phyloP scores from a whole-genome alignment of 768 basidiomycete species.

The Artomyces pyxidatus region DNA sequence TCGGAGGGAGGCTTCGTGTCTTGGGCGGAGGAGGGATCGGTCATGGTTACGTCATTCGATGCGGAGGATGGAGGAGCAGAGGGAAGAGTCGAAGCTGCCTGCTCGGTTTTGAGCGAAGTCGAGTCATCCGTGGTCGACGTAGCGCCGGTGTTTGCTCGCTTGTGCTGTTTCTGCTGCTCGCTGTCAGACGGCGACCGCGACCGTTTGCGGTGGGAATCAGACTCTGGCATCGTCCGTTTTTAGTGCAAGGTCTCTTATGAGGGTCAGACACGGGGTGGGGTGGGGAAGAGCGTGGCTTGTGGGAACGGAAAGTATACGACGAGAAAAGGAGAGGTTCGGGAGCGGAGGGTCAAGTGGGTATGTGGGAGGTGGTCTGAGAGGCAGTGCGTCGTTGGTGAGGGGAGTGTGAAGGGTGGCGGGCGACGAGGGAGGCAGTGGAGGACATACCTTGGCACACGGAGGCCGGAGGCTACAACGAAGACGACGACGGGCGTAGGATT shows the following conservation, averaged over 20 bases:
- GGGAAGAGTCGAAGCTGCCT: slow-evolving; percentile 35
- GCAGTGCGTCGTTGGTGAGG: slow-evolving; percentile 19
- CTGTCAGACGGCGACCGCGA: slow-evolving; percentile 80
- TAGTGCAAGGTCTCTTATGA: slow-evolving; percentile 27
- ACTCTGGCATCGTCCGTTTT: slow-evolving; percentile 73
- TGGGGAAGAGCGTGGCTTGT: slow-evolving; percentile 20
- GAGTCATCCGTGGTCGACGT: slow-evolving; percentile 36
- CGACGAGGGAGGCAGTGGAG: slow-evolving; percentile 8
- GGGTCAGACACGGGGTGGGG: slow-evolving; percentile 28
- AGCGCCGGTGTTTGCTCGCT: slow-evolving; percentile 79
- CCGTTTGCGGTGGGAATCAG: slow-evolving; percentile 77
- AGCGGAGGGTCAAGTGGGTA: slow-evolving; percentile 12
- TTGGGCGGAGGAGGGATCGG: slow-evolving; percentile 35
- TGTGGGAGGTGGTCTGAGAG: slow-evolving; percentile 16
- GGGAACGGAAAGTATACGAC: slow-evolving; percentile 22
- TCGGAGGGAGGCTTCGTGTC: slow-evolving; percentile 46
- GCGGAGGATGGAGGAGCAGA: slow-evolving; percentile 28
- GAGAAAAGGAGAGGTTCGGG: slow-evolving; percentile 17
- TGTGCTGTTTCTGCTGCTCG: slow-evolving; percentile 72
- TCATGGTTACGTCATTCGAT: slow-evolving; percentile 59
- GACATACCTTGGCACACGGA: slow-evolving; percentile 12
- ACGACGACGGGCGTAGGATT: not conserved
- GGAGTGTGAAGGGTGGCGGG: slow-evolving; percentile 23
- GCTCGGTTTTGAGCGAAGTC: slow-evolving; percentile 31
- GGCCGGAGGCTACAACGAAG: slow-evolving; percentile 3